Base-by-base conservation (phyloP, 345 rosid genomes). In the Limnanthes douglasii region DNA sequence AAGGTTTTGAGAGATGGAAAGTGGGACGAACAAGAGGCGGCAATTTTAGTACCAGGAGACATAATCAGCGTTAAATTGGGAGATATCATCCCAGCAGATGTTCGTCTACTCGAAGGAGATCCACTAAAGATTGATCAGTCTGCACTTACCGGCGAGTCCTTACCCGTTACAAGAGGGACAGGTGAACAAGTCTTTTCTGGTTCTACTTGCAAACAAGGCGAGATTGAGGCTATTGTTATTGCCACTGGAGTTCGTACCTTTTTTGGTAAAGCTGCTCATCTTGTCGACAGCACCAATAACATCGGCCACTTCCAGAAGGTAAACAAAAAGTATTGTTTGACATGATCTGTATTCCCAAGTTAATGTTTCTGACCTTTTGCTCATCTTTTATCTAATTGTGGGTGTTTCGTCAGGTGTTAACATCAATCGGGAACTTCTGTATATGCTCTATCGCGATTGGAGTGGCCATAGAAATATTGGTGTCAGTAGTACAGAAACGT, bases 211-310 rank as follows among this genome's bases (percentile, higher is more conserved):
- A 84, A 84, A 52, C 86, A 73, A 76, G 95, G 95, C 24, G 94
- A 86, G 41, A 75, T 86, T 13, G 97, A 86, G 59, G 97, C 92
- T 8, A 72, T 86, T 34, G 82, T 81, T 23, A 81, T 78, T n/a
- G 97, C 93, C 0, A 85, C 96, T 8, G 96, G 96, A 42, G 96
- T 85, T 2, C 86, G 61, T 31, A 85, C 93, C 41, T 85, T 85
- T 82, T 85, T 85, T 8, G 93, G 96, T 21, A 85, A 73, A 56
- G 96, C 93, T 1, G 96, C 93, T 61, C 90, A 85, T 68, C 93
- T 85, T 50, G 93, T 85, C 11, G 96, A 85, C 34, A 54, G 37
- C 42, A 85, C 96, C 13, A 76, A 66, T 3, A 85, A 85, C 39
- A 63, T 80, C 48, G 96, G 96, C 18, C 96, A 85, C 40, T 85